Evolutionary conservation across 371 early-diverging fungal genomes (phyloP), one percentile per base, ranked within the genome.

Genomic region (Synchytrium microbalum): DNA sequence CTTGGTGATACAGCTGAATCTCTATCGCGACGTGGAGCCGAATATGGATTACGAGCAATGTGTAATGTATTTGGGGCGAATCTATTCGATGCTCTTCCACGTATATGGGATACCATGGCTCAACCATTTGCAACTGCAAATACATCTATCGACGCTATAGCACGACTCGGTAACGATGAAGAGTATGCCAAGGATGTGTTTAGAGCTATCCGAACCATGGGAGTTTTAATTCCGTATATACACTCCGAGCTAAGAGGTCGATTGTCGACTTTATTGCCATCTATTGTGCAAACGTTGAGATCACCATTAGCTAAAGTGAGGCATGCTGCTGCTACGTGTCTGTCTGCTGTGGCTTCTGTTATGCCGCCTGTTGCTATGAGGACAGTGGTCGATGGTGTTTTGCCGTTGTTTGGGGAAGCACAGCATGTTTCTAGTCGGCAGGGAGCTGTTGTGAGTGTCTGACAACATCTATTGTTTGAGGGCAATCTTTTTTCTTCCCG

Each of bases 371-470:
- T 80, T 0, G 84, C 90, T 0, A 90, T 96, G 92, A 85, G 84
- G 27, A 73, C 80, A n/a, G 75, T 95, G 32, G 84, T 98, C 10
- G 85, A 85, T 24, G 64, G 76, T 3, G 86, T 92, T 0, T 62
- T 95, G 8, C 94, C 94, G 3, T 75, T 85, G 32, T 79, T 95
- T 14, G 84, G 89, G 16, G 92, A 94, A 61, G 74, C 88, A 0
- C 72, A 78, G 30, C 84, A 81, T 32, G 75, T 82, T 25, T 72
- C 77, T 27, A 77, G 89, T 57, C 86, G 98, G 2, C 95, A 93
- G 73, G 96, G 96, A 31, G 88, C 90, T 1, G 87, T 86, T 0
- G 98, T 96, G 75, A 70, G 79, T n/a, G 72, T 89, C 1, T 80
- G 77, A 60, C 77, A 80, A 60, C 58, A 80, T n/a, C 71, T 73